Evolutionary conservation across 192 early-diverging fungal genomes (phyloP).

Genomic region (Spizellomyces sp.): DNA sequence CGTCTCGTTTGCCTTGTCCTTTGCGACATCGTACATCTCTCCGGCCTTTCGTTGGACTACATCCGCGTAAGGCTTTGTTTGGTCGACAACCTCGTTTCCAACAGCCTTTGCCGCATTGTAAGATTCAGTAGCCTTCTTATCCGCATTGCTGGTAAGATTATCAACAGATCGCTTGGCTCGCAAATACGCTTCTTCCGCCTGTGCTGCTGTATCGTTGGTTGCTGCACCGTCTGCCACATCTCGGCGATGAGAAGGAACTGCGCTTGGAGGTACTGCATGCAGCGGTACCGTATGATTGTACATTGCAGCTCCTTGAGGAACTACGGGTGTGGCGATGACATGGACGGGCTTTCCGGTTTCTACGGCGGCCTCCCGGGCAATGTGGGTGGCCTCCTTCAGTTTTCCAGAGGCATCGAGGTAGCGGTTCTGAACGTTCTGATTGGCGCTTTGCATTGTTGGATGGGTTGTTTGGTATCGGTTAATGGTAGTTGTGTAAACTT

Average conservation of each 20-base stretch:
- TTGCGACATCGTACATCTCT: not conserved
- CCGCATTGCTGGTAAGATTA: not conserved
- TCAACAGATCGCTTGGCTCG: not conserved
- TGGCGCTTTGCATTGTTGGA: not conserved
- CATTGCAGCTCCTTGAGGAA: not conserved
- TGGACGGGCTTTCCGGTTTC: not conserved
- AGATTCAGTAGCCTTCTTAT: not conserved
- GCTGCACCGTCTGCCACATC: not conserved
- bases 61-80: not conserved
- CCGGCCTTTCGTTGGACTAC: not conserved
- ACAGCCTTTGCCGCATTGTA: not conserved
- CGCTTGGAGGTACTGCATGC: no score
- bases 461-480: not conserved
- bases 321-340: not conserved
- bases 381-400: not conserved
- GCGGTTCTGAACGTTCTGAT: not conserved
- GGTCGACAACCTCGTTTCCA: not conserved
- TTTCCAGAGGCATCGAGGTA: slow-evolving; percentile 6
- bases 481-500: no score
- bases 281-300: not conserved
- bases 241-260: no score
- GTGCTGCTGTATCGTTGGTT: not conserved
- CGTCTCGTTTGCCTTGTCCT: not conserved
- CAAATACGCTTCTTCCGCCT: not conserved
- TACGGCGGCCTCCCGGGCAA: not conserved